Percentiles rank a stretch among this genome's conserved stretches.
phyloP scores from a whole-genome alignment of 164 flowering plant species.

The Sedum album region DNA sequence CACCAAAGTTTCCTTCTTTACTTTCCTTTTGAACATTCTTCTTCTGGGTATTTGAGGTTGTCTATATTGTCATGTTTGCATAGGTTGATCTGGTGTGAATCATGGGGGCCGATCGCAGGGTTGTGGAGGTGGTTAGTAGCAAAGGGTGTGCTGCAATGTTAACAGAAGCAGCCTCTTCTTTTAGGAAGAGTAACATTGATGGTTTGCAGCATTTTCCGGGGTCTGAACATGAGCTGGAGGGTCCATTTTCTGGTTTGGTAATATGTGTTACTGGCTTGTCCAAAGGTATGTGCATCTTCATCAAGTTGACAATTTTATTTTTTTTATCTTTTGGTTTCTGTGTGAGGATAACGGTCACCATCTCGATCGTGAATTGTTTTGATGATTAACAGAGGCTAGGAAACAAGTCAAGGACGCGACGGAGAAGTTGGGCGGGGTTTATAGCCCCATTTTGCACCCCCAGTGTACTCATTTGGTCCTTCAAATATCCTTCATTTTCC shows the following conservation, averaged over 20 bases:
- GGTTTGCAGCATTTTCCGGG: background rate
- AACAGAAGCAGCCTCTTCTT: background rate
- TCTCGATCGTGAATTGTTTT: background rate
- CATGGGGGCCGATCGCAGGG: background rate
- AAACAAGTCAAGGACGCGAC: conserved; percentile 1
- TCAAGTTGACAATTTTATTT: background rate
- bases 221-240: background rate
- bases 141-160: background rate
- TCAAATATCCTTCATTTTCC: conserved; percentile 7
- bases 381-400: background rate
- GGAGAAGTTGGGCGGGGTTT: conserved; percentile 1
- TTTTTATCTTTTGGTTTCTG: too few species aligned
- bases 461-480: background rate
- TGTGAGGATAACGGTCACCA: too few species aligned
- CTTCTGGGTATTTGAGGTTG: background rate
- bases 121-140: conserved; percentile 4
- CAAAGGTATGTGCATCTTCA: conserved; percentile 2
- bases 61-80: background rate
- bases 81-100: background rate
- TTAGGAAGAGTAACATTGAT: background rate
- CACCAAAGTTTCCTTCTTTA: background rate
- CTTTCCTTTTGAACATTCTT: too few species aligned
- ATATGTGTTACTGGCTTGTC: conserved; percentile 1
- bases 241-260: background rate
- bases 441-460: background rate